Base-by-base conservation (phyloP, 2,329 filamentous ascomycete genomes). In the Fusarium sp. region DNA sequence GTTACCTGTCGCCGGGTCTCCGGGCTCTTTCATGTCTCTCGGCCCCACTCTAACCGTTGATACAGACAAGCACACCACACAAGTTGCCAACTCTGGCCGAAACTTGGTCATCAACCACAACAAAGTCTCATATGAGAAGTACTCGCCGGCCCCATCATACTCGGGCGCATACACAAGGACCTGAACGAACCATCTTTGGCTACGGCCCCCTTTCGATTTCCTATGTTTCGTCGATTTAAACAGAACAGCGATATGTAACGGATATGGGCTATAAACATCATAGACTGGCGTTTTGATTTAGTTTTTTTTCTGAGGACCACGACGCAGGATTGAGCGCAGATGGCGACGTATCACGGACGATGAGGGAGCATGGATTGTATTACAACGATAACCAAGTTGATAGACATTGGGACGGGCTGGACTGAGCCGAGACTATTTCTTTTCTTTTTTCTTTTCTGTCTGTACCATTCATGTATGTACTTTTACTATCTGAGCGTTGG, bases 71-170 rank as follows among this genome's bases (percentile, higher is more conserved):
- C 72, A 76, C 57, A 54, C 53, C 20, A 67, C 74, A n/a, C 39
- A 65, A 51, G 72, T 75, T 27, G 56, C 62, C 27, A 70, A 46
- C 31, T 72, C 66, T 13, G 66, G 73, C 40, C 63, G 55, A 40
- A 74, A 70, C 68, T 58, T 70, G n/a, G 66, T 80, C 54, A 69
- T 78, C 68, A 76, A 77, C 69, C 76, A 79, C 70, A 56, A 71
- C 58, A 75, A 73, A 51, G 65, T 71, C 11, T 60, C 53, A 46
- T 76, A 75, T 35, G 77, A 80, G n/a, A 48, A 60, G 42, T 54
- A 58, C 49, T 75, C 73, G 8, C 78, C 78, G 6, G 71, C 61
- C n/a, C 76, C 76, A 11, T 53, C 63, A 20, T 77, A 77, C 42
- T 54, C 63, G 11, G 67, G 70, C 27, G 59, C 61, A 21, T 75